A percentile compares a stretch with the other conserved stretches of the same genome.
phyloP scores from a whole-genome alignment of 768 basidiomycete species.

The Boletales sp. region DNA sequence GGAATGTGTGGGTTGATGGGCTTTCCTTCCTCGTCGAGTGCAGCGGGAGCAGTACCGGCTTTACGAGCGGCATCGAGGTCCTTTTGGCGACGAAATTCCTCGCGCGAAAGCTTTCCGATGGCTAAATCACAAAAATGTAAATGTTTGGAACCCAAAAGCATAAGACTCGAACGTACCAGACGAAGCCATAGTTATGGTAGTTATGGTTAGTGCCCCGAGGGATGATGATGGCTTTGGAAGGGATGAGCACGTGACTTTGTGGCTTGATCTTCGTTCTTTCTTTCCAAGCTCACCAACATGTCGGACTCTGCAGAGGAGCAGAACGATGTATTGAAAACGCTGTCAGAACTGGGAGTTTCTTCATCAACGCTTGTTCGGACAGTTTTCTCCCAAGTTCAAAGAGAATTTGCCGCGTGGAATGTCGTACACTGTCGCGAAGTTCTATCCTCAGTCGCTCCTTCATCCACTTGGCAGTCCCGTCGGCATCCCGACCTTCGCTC shows the following conservation, averaged over 20 bases:
- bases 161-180: conserved; percentile 17
- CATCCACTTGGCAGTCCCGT: conserved; percentile 15
- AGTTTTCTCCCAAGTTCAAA: conserved; percentile 20
- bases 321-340: conserved; percentile 5
- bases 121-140: conserved; percentile 27
- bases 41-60: conserved; percentile 96
- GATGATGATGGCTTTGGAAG: background rate
- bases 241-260: conserved; percentile 1
- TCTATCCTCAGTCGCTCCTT: conserved; percentile 12
- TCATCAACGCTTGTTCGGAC: conserved; percentile 11
- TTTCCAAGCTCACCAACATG: no score
- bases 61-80: conserved; percentile 98
- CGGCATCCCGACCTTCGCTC: conserved; percentile 10
- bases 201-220: no score
- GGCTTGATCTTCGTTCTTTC: no score
- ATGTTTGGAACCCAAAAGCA: background rate
- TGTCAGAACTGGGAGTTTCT: background rate
- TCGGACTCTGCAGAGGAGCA: conserved; percentile 9
- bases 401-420: conserved; percentile 23
- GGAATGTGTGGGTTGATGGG: conserved; percentile 99
- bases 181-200: conserved; percentile 17
- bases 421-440: conserved; percentile 8
- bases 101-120: conserved; percentile 83
- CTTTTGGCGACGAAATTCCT: conserved; percentile 93
- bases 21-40: conserved; percentile 90